Base-by-base conservation (phyloP, 306 rosid species). In the Biancaea sappan region DNA sequence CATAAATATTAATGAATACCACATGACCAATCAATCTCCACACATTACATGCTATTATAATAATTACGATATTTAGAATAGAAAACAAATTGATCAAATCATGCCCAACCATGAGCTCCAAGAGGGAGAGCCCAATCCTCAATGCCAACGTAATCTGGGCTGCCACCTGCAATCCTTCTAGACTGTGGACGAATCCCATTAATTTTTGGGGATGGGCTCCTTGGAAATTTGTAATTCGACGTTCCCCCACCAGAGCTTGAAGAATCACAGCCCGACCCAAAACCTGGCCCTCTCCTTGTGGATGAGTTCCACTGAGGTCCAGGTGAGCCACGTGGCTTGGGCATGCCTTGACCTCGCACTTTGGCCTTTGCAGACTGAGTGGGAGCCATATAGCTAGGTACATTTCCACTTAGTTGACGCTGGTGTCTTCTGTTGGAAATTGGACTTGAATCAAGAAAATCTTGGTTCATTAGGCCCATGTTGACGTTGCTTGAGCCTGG, bases 331-430 rank as follows among this genome's bases (percentile, higher is more conserved):
- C 73, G 77, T 1, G 78, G 88, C 72, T 84, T 89, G 5, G 28
- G 2, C 2, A 62, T 24, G 43, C 86, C 84, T 67, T 76, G 91
- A 7, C 18, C 58, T 51, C 86, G 73, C 5, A 72, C 77, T 83
- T 91, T 94, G 35, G 98, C 98, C 77, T 91, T 91, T 5, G 95
- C 95, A 6, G 98, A 91, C 19, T 94, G 73, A 29, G 98, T 94
- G 1, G 93, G 89, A 29, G 98, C 85, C 98, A 94, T 94, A 69
- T 91, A 94, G 63, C 98, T 88, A 0, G 97, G 86, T 22, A 60
- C 63, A 4, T 53, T 48, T 12, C 67, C 62, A 52, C 81, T 83
- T 1, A 48, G 91, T 35, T 6, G 83, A 56, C 74, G 43, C 2
- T 62, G 64, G 52, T 71, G 61, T 11, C 57, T 72, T 14, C 52